phyloP scores from a whole-genome alignment of 2,329 filamentous ascomycete genomes.

The Epichloe elymi region DNA sequence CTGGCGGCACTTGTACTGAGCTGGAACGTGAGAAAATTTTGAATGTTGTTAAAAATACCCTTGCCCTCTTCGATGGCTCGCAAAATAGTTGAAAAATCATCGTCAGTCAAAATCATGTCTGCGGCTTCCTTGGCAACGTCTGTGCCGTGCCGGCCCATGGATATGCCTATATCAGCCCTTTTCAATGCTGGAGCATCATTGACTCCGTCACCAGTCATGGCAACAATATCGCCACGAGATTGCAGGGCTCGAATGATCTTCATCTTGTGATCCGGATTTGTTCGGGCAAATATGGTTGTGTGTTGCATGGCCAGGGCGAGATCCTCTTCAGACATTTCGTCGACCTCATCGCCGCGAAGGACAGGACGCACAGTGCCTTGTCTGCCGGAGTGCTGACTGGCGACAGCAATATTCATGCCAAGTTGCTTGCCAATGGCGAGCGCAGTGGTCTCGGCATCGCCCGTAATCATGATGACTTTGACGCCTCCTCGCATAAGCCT shows the following conservation, averaged over 20 bases:
- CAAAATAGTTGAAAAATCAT: conserved; percentile 84
- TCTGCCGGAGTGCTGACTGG: conserved; percentile 37
- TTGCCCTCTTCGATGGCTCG: conserved; percentile 97
- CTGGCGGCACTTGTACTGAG: conserved; percentile 93
- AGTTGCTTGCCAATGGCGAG: conserved; percentile 87
- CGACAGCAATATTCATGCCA: conserved; percentile 69
- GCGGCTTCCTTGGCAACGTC: conserved; percentile 94
- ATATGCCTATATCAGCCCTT: conserved; percentile 94
- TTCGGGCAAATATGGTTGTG: conserved; percentile 90
- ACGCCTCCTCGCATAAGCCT: conserved; percentile 88
- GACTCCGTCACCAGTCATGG: conserved; percentile 97
- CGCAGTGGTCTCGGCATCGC: conserved; percentile 88
- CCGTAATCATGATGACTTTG: conserved; percentile 98
- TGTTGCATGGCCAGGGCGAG: conserved; percentile 73
- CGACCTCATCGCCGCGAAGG: conserved; percentile 81
- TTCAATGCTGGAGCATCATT: conserved; percentile 96
- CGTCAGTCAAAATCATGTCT: conserved; percentile 86
- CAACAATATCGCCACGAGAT: conserved; percentile 86
- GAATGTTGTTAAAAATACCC: conserved; percentile 98
- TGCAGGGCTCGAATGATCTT: conserved; percentile 92
- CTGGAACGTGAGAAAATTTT: conserved; percentile 98
- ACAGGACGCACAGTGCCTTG: conserved; percentile 56
- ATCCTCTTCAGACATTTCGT: conserved; percentile 76
- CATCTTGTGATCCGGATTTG: conserved; percentile 94
- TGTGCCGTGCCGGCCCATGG: conserved; percentile 89